Evolutionary conservation across 2,329 filamentous ascomycete genomes (phyloP).

Genomic region (Cadophora malorum): DNA sequence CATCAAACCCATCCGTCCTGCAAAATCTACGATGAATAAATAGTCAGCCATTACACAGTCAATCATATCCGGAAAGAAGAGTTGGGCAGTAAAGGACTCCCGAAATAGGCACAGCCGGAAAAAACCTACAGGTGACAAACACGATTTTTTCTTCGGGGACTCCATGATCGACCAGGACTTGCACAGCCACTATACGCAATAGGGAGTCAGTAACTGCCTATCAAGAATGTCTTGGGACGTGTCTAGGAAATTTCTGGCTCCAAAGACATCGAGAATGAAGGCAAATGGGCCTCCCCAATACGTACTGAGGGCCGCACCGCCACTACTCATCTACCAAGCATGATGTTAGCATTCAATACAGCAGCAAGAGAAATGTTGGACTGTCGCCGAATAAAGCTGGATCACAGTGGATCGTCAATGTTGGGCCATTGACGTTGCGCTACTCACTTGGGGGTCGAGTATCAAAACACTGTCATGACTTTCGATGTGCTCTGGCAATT

Average conservation of each 20-base stretch:
- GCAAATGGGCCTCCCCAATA: too few species aligned
- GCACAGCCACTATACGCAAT: conserved; percentile 71
- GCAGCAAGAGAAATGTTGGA: neutral
- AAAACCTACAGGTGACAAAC: conserved; percentile 75
- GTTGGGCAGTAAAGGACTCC: neutral
- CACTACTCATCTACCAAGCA: conserved; percentile 76
- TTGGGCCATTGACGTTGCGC: neutral
- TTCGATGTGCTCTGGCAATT: conserved; percentile 75
- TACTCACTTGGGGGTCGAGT: conserved; percentile 74
- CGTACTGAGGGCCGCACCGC: conserved; percentile 73
- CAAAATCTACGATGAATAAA: conserved; percentile 59
- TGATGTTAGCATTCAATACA: neutral
- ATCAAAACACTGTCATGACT: conserved; percentile 82
- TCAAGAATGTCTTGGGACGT: too few species aligned
- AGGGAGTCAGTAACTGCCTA: too few species aligned
- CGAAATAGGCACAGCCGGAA: neutral
- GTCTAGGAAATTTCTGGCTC: too few species aligned
- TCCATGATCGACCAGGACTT: conserved; percentile 93
- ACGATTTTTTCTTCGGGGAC: conserved; percentile 85
- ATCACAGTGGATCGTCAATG: neutral
- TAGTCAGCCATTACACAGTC: neutral
- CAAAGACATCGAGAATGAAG: too few species aligned
- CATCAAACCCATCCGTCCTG: conserved; percentile 83
- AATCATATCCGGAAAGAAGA: neutral
- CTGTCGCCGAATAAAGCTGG: too few species aligned